Evolutionary conservation across 441 rosid genomes (phyloP), one percentile per base, ranked within the genome.

Genomic region (Populus trichocarpa): DNA sequence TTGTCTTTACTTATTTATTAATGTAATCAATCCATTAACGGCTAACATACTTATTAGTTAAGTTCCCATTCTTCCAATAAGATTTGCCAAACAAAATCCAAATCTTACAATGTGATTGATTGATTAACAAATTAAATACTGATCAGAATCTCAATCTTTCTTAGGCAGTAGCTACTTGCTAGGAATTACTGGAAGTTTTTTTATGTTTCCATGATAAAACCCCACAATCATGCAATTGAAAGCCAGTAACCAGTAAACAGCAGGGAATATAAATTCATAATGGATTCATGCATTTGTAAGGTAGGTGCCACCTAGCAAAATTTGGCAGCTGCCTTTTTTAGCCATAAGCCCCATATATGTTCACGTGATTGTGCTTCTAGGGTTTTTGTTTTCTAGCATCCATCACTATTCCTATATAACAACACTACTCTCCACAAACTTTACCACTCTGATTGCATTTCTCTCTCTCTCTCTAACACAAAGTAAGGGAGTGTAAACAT

Each of bases 351-450:
- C 75, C 86, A 69, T 38, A 38, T 38, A 38, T 69, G 77, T 84
- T 89, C 92, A 90, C 94, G 92, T 90, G 94, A 85, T 72, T 22
- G 64, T 81, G 84, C 82, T 81, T 82, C 28, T 75, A 74, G 70
- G 83, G 78, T 75, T 13, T 81, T 79, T 83, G 82, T 79, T 80
- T 70, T 71, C 67, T 83, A 78, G 14, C 78, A n/a, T 71, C 42
- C 69, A 67, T 74, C 25, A 23, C 77, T 67, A 65, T 75, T 77
- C 74, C 88, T 87, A 86, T 87, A 83, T 83, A 86, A 67, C 71
- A 18, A 64, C 64, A n/a, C 50, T 63, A 0, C 72, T 65, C 79
- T 22, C 1, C 81, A 42, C 73, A 66, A 16, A 30, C 69, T 26
- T n/a, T 20, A 38, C 40, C 74, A 13, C 71, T 70, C 68, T 26